These are phyloP conservation scores for Ceratorhiza oryzae-sativae DNA, from an alignment of 1,284 basidiomycete species.

Conservation along the genomic window DNA sequence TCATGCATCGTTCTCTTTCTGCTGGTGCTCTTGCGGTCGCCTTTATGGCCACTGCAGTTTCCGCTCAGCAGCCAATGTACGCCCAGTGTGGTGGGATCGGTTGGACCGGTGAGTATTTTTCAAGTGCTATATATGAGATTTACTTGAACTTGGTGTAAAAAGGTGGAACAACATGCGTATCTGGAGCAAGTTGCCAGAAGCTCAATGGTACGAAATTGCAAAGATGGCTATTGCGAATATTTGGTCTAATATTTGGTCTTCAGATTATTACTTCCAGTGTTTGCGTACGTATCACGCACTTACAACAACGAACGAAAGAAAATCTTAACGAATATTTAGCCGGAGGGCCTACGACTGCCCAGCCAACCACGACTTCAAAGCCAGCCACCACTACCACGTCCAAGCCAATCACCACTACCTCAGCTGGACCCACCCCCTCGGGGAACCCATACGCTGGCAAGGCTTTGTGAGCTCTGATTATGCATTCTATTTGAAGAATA, in stretches of 20 bases:
- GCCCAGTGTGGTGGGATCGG: constrained; percentile 10
- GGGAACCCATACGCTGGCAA: constrained; percentile 13
- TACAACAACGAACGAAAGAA: not conserved
- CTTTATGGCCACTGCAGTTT: not conserved
- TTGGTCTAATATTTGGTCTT: no score
- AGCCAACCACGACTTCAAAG: not conserved
- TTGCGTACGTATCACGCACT: not conserved
- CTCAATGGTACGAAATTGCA: constrained; percentile 1
- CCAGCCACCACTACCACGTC: not conserved
- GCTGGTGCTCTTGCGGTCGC: not conserved
- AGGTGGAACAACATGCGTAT: constrained; percentile 17
- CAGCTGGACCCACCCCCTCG: not conserved
- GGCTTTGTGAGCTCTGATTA: constrained; percentile 5
- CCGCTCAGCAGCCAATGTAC: constrained; percentile 16
- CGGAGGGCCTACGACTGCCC: not conserved
- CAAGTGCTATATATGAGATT: not conserved
- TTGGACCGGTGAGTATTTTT: constrained; percentile 7
- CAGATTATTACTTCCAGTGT: constrained; percentile 21
- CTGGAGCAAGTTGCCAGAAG: constrained; percentile 1
- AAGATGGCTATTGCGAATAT: not conserved
- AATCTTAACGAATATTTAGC: not conserved
- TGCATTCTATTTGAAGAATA: no score
- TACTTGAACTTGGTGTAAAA: not conserved
- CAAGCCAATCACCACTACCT: not conserved
- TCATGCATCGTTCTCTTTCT: constrained; percentile 1